Base-by-base conservation (phyloP, 768 basidiomycete species). In the Fomitopsis serialis region DNA sequence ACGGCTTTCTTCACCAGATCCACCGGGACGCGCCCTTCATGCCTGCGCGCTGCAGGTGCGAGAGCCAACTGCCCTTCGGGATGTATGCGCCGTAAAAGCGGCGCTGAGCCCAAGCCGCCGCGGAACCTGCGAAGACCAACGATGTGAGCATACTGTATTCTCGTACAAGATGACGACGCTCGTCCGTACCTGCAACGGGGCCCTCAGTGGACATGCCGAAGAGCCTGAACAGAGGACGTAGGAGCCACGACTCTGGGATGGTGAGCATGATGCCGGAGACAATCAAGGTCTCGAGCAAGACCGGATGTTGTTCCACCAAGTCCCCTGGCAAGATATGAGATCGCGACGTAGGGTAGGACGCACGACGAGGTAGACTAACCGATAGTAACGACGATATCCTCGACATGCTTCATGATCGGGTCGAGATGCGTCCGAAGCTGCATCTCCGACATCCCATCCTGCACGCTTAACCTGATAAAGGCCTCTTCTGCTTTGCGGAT, bases 171-270 rank as follows among this genome's bases (percentile, higher is more conserved):
- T 17, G 7, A 8, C 5, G 29, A 3, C 27, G 12, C 13, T 50
- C 5, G 29, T 11, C 29, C 53, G 12, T 21, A 54, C 53, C 53
- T 49, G 40, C 42, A 17, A 49, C 60, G 9, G 68, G 68, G 4
- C 71, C 71, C 17, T 23, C 36, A 12, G 66, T 65, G 0, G 68
- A 67, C 49, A 74, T 72, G 19, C 73, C 74, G 48, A 75, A 69
- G 2, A 73, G 9, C 1, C 63, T 46, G 13, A 72, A 48, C 6
- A 73, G 15, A 7, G 63, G 68, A 12, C 69, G 66, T 25, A 70
- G 52, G 17, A 76, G 10, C 58, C 54, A 61, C 19, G 12, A 8
- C 48, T 70, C 67, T 2, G 72, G 71, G 43, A 72, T 45, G 50
- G 72, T 45, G 27, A 68, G 12, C 9, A 63, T 35, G 11, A 60